Conservation (phyloP, 75 land plant species). For the Ceratopteris richardii region DNA sequence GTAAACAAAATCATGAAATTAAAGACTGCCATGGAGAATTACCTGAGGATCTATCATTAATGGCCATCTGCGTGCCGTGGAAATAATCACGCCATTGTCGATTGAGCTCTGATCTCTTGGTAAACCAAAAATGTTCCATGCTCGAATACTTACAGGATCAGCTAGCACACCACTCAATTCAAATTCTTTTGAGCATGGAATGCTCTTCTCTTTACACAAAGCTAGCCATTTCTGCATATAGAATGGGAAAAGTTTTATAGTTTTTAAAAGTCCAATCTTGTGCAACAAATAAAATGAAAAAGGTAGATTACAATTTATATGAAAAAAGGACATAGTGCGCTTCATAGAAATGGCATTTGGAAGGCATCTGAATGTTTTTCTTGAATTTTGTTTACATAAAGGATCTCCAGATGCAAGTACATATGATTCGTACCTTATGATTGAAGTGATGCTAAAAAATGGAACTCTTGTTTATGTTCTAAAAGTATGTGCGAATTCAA, state of each 20-base stretch:
- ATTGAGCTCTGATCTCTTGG: slow-evolving; percentile 23
- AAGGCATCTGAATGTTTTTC: too few relatives aligned
- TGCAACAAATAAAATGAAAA: not conserved
- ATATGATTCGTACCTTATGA: too few relatives aligned
- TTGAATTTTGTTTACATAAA: too few relatives aligned
- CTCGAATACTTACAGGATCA: slow-evolving; percentile 23
- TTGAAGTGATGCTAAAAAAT: too few relatives aligned
- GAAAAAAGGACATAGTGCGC: too few relatives aligned
- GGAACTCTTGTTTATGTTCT: too few relatives aligned
- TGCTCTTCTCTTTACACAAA: slow-evolving; percentile 12
- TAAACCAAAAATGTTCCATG: slow-evolving; percentile 27
- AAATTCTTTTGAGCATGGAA: slow-evolving; percentile 19
- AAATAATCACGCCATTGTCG: slow-evolving; percentile 22
- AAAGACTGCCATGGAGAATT: too few relatives aligned
- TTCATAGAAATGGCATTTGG: too few relatives aligned
- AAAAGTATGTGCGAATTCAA: too few relatives aligned
- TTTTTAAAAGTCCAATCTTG: not conserved
- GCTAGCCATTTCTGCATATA: slow-evolving; percentile 21
- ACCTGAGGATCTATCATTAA: slow-evolving; percentile 34
- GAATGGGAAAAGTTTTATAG: not conserved
- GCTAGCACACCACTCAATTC: slow-evolving; percentile 15
- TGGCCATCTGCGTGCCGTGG: slow-evolving; percentile 20
- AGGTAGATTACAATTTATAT: too few relatives aligned
- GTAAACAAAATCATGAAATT: too few relatives aligned
- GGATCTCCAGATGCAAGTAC: too few relatives aligned